These are phyloP conservation scores for Microbotryum violaceum DNA, from an alignment of 1,284 basidiomycete genomes.

Conservation along the genomic window DNA sequence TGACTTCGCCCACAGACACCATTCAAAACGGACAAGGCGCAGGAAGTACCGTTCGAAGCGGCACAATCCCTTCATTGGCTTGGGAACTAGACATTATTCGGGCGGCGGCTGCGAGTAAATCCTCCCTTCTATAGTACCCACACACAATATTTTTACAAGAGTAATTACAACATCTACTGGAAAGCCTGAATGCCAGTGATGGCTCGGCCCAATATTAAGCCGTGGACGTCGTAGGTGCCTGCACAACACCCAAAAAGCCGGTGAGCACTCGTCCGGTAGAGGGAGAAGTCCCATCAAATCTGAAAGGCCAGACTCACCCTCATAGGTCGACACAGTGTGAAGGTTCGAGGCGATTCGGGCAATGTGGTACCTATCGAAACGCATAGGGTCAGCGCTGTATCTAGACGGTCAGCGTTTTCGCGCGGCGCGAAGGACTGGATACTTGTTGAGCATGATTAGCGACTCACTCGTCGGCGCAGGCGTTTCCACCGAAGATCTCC, in stretches of 20 bases:
- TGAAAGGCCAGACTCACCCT: constrained; percentile 6
- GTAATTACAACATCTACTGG: constrained; percentile 9
- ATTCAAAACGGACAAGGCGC: neutral
- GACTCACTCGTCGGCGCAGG: constrained; percentile 74
- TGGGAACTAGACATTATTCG: neutral
- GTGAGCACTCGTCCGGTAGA: constrained; percentile 5
- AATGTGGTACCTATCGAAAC: constrained; percentile 62
- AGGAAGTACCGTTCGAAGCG: neutral
- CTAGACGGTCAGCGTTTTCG: constrained; percentile 1
- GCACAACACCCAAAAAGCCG: constrained; percentile 13
- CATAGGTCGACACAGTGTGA: constrained; percentile 64
- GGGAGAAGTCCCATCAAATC: neutral
- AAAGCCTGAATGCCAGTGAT: constrained; percentile 81
- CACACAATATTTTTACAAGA: neutral
- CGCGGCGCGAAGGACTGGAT: too few species aligned
- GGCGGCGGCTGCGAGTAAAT: neutral
- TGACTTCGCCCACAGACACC: neutral
- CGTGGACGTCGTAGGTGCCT: constrained; percentile 34
- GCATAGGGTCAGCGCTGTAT: neutral
- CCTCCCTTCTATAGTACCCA: neutral
- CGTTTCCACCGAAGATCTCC: constrained; percentile 86
- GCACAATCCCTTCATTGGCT: neutral
- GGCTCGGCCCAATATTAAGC: constrained; percentile 82
- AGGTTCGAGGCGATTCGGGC: constrained; percentile 83
- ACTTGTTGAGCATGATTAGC: too few species aligned